These are phyloP conservation scores for Nothomitra cinnamomea DNA, from an alignment of 2,329 filamentous ascomycete genomes.

Conservation along the genomic window DNA sequence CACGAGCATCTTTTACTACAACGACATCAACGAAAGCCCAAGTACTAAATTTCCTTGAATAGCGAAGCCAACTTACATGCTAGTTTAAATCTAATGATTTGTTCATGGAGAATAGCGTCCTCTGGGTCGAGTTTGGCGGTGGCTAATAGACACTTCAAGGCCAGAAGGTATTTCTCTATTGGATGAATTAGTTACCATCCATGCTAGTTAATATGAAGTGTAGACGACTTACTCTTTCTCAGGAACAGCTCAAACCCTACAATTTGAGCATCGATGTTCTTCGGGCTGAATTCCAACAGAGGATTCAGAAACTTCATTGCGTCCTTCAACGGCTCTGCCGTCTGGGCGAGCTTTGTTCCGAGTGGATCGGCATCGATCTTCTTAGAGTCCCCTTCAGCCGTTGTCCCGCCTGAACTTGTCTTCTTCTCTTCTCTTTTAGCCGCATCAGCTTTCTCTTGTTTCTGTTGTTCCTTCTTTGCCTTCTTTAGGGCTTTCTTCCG, in stretches of 20 bases:
- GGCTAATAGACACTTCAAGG: conserved; percentile 68
- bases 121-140: conserved; percentile 50
- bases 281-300: conserved; percentile 65
- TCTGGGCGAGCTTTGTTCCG: conserved; percentile 63
- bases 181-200: conserved; percentile 14
- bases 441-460: conserved; percentile 59
- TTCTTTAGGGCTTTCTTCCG: conserved; percentile 83
- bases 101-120: conserved; percentile 59
- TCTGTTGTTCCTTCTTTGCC: conserved; percentile 63
- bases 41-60: conserved; percentile 16
- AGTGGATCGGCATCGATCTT: conserved; percentile 84
- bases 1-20: conserved; percentile 11
- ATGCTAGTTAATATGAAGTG: background rate
- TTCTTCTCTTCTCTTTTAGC: conserved; percentile 80
- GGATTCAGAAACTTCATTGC: conserved; percentile 74
- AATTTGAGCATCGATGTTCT: conserved; percentile 65
- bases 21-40: conserved; percentile 15
- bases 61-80: conserved; percentile 23
- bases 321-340: conserved; percentile 66
- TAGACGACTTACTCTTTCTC: conserved; percentile 49
- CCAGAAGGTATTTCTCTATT: conserved; percentile 70
- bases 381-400: conserved; percentile 43
- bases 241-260: conserved; percentile 84
- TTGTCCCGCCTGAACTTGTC: conserved; percentile 33
- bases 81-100: conserved; percentile 51